phyloP scores from a whole-genome alignment of 768 basidiomycete species.

The Terana coerulea region DNA sequence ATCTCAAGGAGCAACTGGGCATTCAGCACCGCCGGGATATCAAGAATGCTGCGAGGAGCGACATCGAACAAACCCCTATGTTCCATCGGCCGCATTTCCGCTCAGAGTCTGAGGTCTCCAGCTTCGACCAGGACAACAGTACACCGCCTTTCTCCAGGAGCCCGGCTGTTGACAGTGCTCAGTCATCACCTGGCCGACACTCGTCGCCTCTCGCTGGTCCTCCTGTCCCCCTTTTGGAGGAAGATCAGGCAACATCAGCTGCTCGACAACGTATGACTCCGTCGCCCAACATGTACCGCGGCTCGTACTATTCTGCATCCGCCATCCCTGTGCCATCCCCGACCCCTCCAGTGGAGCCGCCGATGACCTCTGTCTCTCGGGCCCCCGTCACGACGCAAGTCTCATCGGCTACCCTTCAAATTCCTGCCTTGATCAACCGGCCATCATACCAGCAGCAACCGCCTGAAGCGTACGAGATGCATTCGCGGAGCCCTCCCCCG shows the following conservation, averaged over 20 bases:
- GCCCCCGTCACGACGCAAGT: constrained; percentile 10
- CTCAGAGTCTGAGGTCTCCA: constrained; percentile 60
- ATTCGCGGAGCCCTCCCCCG: constrained; percentile 27
- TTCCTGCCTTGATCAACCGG: constrained; percentile 17
- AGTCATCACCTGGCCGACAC: neutral
- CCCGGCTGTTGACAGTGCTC: constrained; percentile 12
- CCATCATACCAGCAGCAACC: constrained; percentile 14
- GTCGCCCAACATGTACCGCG: constrained; percentile 13
- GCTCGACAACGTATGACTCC: constrained; percentile 10
- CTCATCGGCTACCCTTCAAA: constrained; percentile 13
- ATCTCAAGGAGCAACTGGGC: constrained; percentile 79
- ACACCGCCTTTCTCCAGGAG: constrained; percentile 8
- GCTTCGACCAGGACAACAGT: constrained; percentile 11
- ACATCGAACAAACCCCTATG: constrained; percentile 68
- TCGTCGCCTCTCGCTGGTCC: constrained; percentile 18
- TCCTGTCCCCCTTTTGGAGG: neutral
- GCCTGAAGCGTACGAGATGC: constrained; percentile 37
- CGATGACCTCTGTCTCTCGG: constrained; percentile 23
- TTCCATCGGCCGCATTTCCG: constrained; percentile 61
- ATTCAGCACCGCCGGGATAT: constrained; percentile 55
- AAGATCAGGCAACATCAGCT: constrained; percentile 4
- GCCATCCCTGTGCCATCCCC: constrained; percentile 56
- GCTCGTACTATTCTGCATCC: constrained; percentile 59
- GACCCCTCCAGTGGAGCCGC: constrained; percentile 32
- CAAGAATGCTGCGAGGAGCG: constrained; percentile 37